Base-by-base conservation (phyloP, 179 eudicot genomes). In the Heliamphora ciliata region DNA sequence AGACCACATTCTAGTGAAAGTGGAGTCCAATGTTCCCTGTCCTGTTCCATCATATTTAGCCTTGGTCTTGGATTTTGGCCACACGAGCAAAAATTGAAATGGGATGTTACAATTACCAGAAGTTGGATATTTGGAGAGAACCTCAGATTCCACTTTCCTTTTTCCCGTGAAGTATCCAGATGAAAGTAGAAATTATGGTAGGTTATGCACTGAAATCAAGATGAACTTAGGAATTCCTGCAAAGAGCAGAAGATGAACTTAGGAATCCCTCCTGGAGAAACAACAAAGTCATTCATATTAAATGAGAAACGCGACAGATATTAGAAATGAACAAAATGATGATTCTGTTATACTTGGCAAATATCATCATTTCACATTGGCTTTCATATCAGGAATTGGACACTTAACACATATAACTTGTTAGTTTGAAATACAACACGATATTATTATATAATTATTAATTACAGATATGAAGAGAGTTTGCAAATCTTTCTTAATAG, bases 71-170 rank as follows among this genome's bases (percentile, higher is more conserved):
- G 40, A 31, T 31, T 31, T 31, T 66, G 17, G 64, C 48, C 69
- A 77, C 51, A 81, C 2, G 18, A 81, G 54, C 21, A 68, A 61
- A 73, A 68, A 55, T 54, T 56, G 6, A 40, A 74, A 65, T 46
- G 81, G 46, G 74, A 82, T 52, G 8, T 79, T 51, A 48, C 52
- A 51, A 59, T 81, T 86, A 94, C 98, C 98, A 83, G 97, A 87
- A 61, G 65, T 83, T 64, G 98, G 98, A 87, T 88, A 95, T 77
- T 89, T 91, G 77, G 97, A 91, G 83, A 95, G 97, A 87, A 95
- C 92, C 86, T 93, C 97, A 66, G 98, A 86, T 87, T 95, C 98
- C 68, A 98, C 98, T 88, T 92, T 94, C 88, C 97, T 91, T 89
- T 95, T 95, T 66, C 97, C 98, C 3, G 94, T 95, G 86, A 93